Evolutionary conservation across 768 basidiomycete genomes (phyloP).

Genomic region (Naganishia vaughanmartiniae): DNA sequence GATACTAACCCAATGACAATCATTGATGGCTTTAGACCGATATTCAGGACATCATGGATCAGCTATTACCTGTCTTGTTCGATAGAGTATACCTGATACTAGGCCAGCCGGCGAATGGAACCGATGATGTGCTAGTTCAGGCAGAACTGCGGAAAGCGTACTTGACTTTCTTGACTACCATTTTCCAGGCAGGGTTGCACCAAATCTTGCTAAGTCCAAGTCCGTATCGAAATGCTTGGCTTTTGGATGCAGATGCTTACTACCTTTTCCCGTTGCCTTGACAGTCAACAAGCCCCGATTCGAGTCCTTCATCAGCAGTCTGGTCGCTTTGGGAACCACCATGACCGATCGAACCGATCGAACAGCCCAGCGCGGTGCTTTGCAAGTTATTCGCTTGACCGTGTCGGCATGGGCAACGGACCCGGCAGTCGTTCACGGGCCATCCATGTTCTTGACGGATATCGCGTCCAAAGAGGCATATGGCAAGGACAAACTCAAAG

Average conservation of each 20-base stretch:
- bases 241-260: too few species aligned
- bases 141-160: slow-evolving; percentile 84
- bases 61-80: slow-evolving; percentile 81
- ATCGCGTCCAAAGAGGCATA: slow-evolving; percentile 22
- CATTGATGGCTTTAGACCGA: slow-evolving; percentile 60
- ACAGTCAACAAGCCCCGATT: slow-evolving; percentile 64
- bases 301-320: slow-evolving; percentile 70
- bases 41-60: slow-evolving; percentile 82
- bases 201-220: slow-evolving; percentile 82
- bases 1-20: not conserved
- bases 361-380: slow-evolving; percentile 70
- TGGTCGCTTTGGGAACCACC: slow-evolving; percentile 72
- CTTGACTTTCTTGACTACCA: slow-evolving; percentile 71
- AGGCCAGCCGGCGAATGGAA: slow-evolving; percentile 75
- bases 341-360: slow-evolving; percentile 71
- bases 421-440: slow-evolving; percentile 38
- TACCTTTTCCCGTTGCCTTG: not conserved
- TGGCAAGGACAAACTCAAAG: slow-evolving; percentile 31
- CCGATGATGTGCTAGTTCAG: slow-evolving; percentile 78
- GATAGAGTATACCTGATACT: slow-evolving; percentile 75
- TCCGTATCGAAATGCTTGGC: slow-evolving; percentile 54
- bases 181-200: slow-evolving; percentile 77
- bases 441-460: slow-evolving; percentile 43
- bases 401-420: slow-evolving; percentile 53
- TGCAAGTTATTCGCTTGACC: slow-evolving; percentile 64